Evolutionary conservation across 108 stramenopile species (phyloP), one percentile per base, ranked within the genome.

Genomic region (Licmophora abbreviata): DNA sequence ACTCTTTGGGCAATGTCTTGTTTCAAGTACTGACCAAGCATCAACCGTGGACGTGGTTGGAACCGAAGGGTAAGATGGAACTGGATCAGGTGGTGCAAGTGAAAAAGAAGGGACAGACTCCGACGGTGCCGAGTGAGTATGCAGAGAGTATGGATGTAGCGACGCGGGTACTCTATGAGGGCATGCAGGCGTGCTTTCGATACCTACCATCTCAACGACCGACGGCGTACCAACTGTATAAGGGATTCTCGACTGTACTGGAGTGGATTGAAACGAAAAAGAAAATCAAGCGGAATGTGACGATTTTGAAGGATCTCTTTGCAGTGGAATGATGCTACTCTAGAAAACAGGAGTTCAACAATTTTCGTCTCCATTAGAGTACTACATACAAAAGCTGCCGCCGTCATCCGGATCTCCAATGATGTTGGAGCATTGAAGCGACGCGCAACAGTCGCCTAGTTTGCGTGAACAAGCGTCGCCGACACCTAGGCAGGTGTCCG

Each of bases 1-100:
- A 88, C 49, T 58, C 73, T 12, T 53, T 88, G 18, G 86, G 80
- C 24, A 77, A 74, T 42, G 25, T 77, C 8, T 38, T 77, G 15
- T 77, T 66, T 50, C 60, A 67, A 29, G 42, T 77, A 17, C 35
- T 77, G 29, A 58, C 71, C 12, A 58, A 42, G 29, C 76, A 69
- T 51, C 76, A 77, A 46, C 76, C 76, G 27, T 77, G 76, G 76
- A 66, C 71, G 8, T 61, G 61, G 55, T 54, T 63, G 18, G 71
- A 72, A 29, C 71, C 65, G 5, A 62, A 55, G 18, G 69, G 69
- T 8, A 24, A 38, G 35, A 35, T 63, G 21, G 48, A 29, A 4
- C 22, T 44, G n/a, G 58, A 37, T 3, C 52, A 68, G 32, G 58
- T 73, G 1, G 58, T 59, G 12, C 40, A 63, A 8, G 55, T 54